Conservation (phyloP, 495 filamentous ascomycete species). For the Penicillium malachiteum region DNA sequence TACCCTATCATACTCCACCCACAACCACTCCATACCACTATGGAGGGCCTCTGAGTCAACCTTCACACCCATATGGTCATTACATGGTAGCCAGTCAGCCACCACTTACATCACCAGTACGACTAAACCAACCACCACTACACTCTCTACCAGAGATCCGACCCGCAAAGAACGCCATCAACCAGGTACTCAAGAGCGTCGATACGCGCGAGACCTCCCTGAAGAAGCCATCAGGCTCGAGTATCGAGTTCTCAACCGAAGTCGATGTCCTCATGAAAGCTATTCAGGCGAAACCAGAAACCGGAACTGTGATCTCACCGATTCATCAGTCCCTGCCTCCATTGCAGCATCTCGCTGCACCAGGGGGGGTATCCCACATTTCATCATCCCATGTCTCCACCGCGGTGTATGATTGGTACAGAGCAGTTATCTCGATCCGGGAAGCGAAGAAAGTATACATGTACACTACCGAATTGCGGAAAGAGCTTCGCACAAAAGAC, state of each 20-base stretch:
- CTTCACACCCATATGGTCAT: slow-evolving; percentile 38
- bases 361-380: slow-evolving; percentile 13
- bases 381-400: slow-evolving; percentile 26
- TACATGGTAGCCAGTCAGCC: slow-evolving; percentile 34
- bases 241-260: slow-evolving; percentile 70
- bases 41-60: slow-evolving; percentile 10
- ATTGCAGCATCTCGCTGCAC: slow-evolving; percentile 33
- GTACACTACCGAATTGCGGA: slow-evolving; percentile 69
- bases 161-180: slow-evolving; percentile 44
- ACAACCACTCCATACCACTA: slow-evolving; percentile 32
- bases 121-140: slow-evolving; percentile 31
- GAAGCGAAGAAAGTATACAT: slow-evolving; percentile 62
- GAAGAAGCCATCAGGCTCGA: slow-evolving; percentile 20
- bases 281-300: slow-evolving; percentile 69
- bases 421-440: slow-evolving; percentile 33
- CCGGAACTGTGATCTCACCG: slow-evolving; percentile 12
- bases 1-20: slow-evolving; percentile 40
- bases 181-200: slow-evolving; percentile 20
- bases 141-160: slow-evolving; percentile 40
- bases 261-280: slow-evolving; percentile 91
- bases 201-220: background rate
- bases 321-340: slow-evolving; percentile 35
- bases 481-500: slow-evolving; percentile 92
- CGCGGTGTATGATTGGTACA: slow-evolving; percentile 27
- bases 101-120: slow-evolving; percentile 27